phyloP scores from a whole-genome alignment of 352 stramenopile species.

The Phytophthora europaea region DNA sequence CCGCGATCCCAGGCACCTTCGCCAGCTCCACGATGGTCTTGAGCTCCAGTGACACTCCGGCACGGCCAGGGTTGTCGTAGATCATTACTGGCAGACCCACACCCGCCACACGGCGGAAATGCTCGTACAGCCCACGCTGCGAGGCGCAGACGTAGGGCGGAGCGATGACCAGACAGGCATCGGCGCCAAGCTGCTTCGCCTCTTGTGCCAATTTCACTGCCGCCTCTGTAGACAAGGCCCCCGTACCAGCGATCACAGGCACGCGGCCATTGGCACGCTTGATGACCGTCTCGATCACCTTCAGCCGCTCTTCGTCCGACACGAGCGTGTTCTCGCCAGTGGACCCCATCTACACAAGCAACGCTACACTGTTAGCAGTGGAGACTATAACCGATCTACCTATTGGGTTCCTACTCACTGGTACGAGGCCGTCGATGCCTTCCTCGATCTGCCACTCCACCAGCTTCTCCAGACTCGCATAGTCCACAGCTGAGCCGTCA shows the following conservation, averaged over 20 bases:
- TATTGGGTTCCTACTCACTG: conserved; percentile 28
- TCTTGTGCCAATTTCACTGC: conserved; percentile 75
- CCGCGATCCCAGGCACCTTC: conserved; percentile 94
- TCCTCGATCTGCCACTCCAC: conserved; percentile 91
- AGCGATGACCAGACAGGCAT: conserved; percentile 95
- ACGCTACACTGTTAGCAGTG: not conserved
- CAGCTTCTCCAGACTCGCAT: conserved; percentile 88
- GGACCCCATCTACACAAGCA: conserved; percentile 83
- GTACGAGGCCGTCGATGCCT: conserved; percentile 96
- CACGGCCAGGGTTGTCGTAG: conserved; percentile 98
- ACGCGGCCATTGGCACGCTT: conserved; percentile 83
- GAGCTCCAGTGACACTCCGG: conserved; percentile 93
- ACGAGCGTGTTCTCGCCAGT: conserved; percentile 96
- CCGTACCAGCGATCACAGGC: conserved; percentile 96
- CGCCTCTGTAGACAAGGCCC: conserved; percentile 90
- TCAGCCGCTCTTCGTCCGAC: conserved; percentile 93
- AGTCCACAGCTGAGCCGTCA: conserved; percentile 92
- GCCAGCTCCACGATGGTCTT: conserved; percentile 93
- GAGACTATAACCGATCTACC: not conserved
- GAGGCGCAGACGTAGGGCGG: conserved; percentile 98
- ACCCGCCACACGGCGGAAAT: conserved; percentile 88
- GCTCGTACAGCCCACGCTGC: conserved; percentile 93
- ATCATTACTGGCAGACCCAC: conserved; percentile 94
- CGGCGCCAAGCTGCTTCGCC: conserved; percentile 92
- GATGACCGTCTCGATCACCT: conserved; percentile 91